Conservation (phyloP, 306 rosid species). For the Bauhinia variegata region DNA sequence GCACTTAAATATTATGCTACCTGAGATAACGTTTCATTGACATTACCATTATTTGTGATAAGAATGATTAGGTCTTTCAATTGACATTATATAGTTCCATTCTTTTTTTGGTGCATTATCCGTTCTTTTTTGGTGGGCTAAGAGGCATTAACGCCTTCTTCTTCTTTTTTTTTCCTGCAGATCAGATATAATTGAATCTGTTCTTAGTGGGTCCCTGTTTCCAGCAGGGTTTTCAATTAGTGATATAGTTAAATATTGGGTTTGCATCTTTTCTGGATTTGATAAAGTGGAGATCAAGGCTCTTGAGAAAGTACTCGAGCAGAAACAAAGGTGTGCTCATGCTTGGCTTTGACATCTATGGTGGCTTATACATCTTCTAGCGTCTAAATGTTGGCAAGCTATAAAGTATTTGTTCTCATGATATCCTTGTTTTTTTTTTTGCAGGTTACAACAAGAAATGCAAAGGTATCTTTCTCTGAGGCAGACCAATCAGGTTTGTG, state of each 20-base stretch:
- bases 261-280: slow-evolving; percentile 69
- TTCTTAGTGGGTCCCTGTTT: slow-evolving; percentile 79
- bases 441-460: slow-evolving; percentile 98
- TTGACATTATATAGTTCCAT: background rate
- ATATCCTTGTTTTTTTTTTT: slow-evolving; percentile 49
- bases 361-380: slow-evolving; percentile 33
- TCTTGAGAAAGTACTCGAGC: slow-evolving; percentile 93
- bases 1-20: slow-evolving; percentile 29
- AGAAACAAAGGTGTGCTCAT: slow-evolving; percentile 82
- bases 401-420: slow-evolving; percentile 45
- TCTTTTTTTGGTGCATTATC: slow-evolving; percentile 16
- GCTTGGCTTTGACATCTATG: slow-evolving; percentile 35
- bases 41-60: slow-evolving; percentile 1
- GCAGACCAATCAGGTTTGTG: slow-evolving; percentile 76
- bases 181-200: slow-evolving; percentile 85
- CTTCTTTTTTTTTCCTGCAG: slow-evolving; percentile 54
- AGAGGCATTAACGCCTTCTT: background rate
- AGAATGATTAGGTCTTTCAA: slow-evolving; percentile 3
- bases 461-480: slow-evolving; percentile 83
- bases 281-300: slow-evolving; percentile 97
- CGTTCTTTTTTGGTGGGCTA: slow-evolving; percentile 14
- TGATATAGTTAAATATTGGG: slow-evolving; percentile 80
- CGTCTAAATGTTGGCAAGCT: slow-evolving; percentile 39
- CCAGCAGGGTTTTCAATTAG: slow-evolving; percentile 68
- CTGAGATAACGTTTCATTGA: background rate